A percentile compares a stretch with the other conserved stretches of the same genome.
Evolutionary conservation across 306 rosid genomes (phyloP).

Genomic region (Quercus berberidifolia): DNA sequence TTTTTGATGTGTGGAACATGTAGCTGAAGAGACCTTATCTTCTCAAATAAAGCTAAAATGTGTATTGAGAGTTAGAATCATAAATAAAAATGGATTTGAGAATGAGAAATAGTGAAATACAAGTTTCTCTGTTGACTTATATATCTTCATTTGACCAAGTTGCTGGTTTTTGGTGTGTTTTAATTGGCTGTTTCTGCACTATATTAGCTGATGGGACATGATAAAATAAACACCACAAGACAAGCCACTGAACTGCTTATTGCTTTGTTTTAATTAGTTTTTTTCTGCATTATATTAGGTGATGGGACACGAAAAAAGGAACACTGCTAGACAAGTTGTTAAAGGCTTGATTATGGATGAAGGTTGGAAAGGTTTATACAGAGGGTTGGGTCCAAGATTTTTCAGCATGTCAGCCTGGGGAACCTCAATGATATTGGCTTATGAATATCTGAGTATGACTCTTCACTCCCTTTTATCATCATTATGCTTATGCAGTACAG

Average conservation of each 20-base stretch:
- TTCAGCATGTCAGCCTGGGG: conserved; percentile 97
- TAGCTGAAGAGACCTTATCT: no score
- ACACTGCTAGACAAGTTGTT: conserved; percentile 68
- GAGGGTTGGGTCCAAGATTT: conserved; percentile 93
- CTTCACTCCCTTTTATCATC: conserved; percentile 9
- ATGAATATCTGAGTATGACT: conserved; percentile 82
- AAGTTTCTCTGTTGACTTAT: background rate
- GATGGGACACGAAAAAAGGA: conserved; percentile 60
- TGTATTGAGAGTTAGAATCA: no score
- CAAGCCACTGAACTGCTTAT: conserved; percentile 48
- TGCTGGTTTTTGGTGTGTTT: background rate
- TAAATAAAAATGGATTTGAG: no score
- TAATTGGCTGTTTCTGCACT: conserved; percentile 17
- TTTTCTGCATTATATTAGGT: conserved; percentile 45
- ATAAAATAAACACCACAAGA: conserved; percentile 56
- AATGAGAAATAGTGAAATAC: no score
- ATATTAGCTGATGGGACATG: conserved; percentile 65
- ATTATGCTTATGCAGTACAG: background rate
- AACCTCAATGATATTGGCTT: conserved; percentile 85
- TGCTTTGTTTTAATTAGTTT: conserved; percentile 18
- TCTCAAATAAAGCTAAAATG: no score
- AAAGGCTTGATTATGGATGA: conserved; percentile 69
- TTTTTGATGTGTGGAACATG: no score
- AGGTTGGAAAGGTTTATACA: conserved; percentile 90
- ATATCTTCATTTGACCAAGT: conserved; percentile 2